Base-by-base conservation (phyloP, 352 stramenopile species). In the Peronosclerospora sorghi region DNA sequence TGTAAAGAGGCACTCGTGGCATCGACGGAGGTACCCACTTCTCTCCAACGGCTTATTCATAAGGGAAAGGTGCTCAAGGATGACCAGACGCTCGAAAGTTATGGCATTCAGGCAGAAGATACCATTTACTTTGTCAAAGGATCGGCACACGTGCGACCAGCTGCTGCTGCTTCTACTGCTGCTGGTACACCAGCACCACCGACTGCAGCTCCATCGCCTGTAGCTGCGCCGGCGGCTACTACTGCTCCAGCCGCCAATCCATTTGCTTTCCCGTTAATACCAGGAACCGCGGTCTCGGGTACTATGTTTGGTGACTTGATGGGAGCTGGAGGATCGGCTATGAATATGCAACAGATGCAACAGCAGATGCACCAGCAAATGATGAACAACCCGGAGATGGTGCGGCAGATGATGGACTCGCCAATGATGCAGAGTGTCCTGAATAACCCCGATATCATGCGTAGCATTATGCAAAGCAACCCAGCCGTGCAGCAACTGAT, bases 391-490 rank as follows among this genome's bases (percentile, higher is more conserved):
- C 83, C 77, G 3, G 83, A 95, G 29, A 89, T 93, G 66, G 70
- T 95, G 60, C 66, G 59, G 14, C 67, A 92, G 49, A 88, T 95
- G 62, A 86, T 95, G 77, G 68, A 95, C 29, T 93, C 66, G 39
- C 87, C 83, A 19, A 76, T 96, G 46, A 80, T 98, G 55, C 90
- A 98, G 69, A 74, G 54, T 35, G 62, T 98, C 20, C 68, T 98
- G 50, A 95, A 81, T 64, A 97, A 97, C 62, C 95, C 95, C 2
- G 88, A 98, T 40, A 86, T 98, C 29, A 95, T 99, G 73, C 76
- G 80, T 12, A 83, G 54, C 49, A 95, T 98, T 51, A 96, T 98
- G 80, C 78, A 97, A 66, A 89, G 73, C 42, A 98, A 98, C 63
- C 95, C 96, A 6, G 83, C 96, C 53, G 95, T 98, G 68, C 84